A percentile compares a stretch with the other conserved stretches of the same genome.
These are phyloP conservation scores for Vigna nakashimae DNA, from an alignment of 306 rosid genomes.

Conservation along the genomic window DNA sequence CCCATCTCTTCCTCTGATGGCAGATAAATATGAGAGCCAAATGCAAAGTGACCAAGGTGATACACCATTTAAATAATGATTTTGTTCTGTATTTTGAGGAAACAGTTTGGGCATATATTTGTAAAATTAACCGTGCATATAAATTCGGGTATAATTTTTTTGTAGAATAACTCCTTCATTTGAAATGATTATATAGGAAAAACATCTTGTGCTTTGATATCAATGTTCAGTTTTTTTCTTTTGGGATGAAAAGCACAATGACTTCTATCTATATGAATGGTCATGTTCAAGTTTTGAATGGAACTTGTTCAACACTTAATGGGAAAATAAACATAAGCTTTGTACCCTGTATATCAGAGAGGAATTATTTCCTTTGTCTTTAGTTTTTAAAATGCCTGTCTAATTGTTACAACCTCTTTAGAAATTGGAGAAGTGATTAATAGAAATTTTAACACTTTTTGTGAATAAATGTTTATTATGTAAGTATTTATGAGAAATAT, in stretches of 20 bases:
- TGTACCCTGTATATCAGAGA: background rate
- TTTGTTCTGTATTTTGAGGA: conserved; percentile 22
- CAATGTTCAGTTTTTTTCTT: background rate
- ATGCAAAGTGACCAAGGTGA: conserved; percentile 39
- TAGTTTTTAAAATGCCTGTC: no score
- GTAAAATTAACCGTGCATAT: background rate
- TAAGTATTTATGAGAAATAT: no score
- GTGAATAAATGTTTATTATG: no score
- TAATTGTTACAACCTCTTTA: no score
- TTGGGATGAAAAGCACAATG: background rate
- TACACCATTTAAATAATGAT: conserved; percentile 40
- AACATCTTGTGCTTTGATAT: background rate
- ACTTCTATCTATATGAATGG: background rate
- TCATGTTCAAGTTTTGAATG: background rate
- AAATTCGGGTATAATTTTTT: background rate
- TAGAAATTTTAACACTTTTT: no score
- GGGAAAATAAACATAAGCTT: background rate
- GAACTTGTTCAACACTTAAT: background rate
- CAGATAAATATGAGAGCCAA: conserved; percentile 41
- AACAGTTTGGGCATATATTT: conserved; percentile 28
- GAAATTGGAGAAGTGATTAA: no score
- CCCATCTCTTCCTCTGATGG: conserved; percentile 47
- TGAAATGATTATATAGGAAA: background rate
- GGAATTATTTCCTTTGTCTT: background rate
- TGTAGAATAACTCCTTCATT: background rate